Evolutionary conservation across 1,139 yeast genomes (phyloP).

Genomic region (Sporopachydermia cereana): DNA sequence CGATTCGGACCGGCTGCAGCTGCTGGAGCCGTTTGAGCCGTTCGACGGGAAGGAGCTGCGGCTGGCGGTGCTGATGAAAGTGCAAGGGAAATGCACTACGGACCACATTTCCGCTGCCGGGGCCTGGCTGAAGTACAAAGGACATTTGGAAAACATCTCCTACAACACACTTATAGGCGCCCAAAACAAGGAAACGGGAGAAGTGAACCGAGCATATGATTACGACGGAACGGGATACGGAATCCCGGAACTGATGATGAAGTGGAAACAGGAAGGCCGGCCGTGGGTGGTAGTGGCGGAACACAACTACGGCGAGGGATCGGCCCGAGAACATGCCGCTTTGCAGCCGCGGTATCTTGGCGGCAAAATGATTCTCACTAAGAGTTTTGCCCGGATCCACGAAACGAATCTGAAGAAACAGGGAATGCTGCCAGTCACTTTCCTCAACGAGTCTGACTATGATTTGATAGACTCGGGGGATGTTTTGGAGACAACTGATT

Average conservation of each 20-base stretch:
- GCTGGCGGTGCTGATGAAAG: constrained; percentile 71
- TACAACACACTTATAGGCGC: constrained; percentile 95
- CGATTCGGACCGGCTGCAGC: constrained; percentile 66
- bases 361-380: constrained; percentile 77
- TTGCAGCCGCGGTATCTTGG: constrained; percentile 90
- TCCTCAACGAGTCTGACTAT: constrained; percentile 81
- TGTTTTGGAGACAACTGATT: constrained; percentile 62
- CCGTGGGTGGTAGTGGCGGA: constrained; percentile 97
- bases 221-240: constrained; percentile 67
- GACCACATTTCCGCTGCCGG: constrained; percentile 99
- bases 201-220: constrained; percentile 84
- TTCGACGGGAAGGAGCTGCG: constrained; percentile 79
- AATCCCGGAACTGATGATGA: constrained; percentile 94
- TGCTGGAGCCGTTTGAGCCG: constrained; percentile 76
- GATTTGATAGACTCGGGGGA: constrained; percentile 73
- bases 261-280: constrained; percentile 75
- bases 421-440: constrained; percentile 91
- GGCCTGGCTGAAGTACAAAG: constrained; percentile 97
- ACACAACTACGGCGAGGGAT: constrained; percentile 97
- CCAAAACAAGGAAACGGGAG: constrained; percentile 91
- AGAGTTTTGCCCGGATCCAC: constrained; percentile 94
- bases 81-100: constrained; percentile 96
- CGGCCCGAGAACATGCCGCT: constrained; percentile 98
- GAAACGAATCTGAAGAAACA: constrained; percentile 89
- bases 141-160: constrained; percentile 91